Evolutionary conservation across 345 rosid genomes (phyloP).

Genomic region (Eucalyptus erythrocorys): DNA sequence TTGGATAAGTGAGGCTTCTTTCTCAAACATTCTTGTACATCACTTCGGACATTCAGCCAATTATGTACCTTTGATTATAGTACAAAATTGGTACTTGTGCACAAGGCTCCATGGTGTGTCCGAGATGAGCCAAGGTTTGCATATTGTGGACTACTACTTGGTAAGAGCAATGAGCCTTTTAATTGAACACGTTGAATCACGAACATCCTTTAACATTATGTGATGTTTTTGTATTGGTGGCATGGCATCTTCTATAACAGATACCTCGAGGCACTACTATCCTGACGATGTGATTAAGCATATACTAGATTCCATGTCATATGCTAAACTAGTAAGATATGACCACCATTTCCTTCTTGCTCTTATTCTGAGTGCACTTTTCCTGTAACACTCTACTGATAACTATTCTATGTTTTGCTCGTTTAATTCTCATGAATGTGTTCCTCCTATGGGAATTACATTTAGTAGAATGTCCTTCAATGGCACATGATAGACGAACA

Average conservation of each 20-base stretch:
- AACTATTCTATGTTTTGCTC: not conserved
- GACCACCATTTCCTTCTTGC: not conserved
- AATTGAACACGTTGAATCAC: not conserved
- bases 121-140: slow-evolving; percentile 74
- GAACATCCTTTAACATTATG: not conserved
- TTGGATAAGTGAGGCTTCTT: not conserved
- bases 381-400: not conserved
- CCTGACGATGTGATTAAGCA: slow-evolving; percentile 64
- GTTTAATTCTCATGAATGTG: not conserved
- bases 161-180: slow-evolving; percentile 10
- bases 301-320: slow-evolving; percentile 85
- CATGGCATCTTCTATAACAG: slow-evolving; percentile 26
- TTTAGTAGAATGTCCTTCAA: slow-evolving; percentile 83
- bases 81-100: slow-evolving; percentile 51
- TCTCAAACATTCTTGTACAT: not conserved
- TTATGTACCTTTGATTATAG: slow-evolving; percentile 65
- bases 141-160: slow-evolving; percentile 74
- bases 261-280: slow-evolving; percentile 78
- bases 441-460: slow-evolving; percentile 19
- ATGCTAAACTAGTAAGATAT: slow-evolving; percentile 69
- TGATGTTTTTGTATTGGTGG: not conserved
- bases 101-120: slow-evolving; percentile 78
- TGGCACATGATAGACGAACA: slow-evolving; percentile 93
- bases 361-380: not conserved
- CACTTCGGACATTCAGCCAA: slow-evolving; percentile 86